phyloP scores from a whole-genome alignment of 1,284 basidiomycete genomes.

The Cryptococcus deneoformans region DNA sequence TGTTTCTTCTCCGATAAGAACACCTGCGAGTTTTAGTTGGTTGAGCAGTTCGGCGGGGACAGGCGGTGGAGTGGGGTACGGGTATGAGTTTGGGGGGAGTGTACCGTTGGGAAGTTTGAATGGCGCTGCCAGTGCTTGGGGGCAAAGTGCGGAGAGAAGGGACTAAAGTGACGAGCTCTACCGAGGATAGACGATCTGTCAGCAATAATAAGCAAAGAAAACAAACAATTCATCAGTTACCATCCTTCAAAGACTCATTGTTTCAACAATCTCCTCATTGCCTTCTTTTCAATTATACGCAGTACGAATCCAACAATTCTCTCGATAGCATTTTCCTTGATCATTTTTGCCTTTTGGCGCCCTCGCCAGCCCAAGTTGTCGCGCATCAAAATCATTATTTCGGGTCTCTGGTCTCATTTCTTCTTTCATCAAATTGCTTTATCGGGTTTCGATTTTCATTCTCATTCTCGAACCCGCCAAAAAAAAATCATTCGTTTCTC shows the following conservation, averaged over 20 bases:
- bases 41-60: slow-evolving; percentile 9
- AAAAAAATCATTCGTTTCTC: too few species aligned
- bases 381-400: too few species aligned
- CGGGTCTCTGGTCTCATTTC: too few species aligned
- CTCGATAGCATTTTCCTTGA: too few species aligned
- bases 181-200: too few species aligned
- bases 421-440: too few species aligned
- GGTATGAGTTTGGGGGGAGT: slow-evolving; percentile 10
- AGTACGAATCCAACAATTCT: too few species aligned
- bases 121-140: slow-evolving; percentile 39
- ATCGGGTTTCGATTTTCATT: too few species aligned
- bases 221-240: too few species aligned
- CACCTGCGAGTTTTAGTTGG: slow-evolving; percentile 38
- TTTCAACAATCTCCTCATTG: not conserved
- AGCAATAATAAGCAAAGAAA: not conserved
- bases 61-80: slow-evolving; percentile 6
- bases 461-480: too few species aligned
- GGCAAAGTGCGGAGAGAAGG: slow-evolving; percentile 1
- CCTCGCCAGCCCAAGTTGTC: too few species aligned
- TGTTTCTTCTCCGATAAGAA: slow-evolving; percentile 38
- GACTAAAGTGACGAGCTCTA: not conserved
- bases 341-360: too few species aligned
- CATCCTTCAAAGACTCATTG: not conserved
- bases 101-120: slow-evolving; percentile 22
- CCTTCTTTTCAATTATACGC: not conserved